Evolutionary conservation across 192 early-diverging fungal species (phyloP), one percentile per base, ranked within the genome.

Genomic region (Backusella liffmaniae): DNA sequence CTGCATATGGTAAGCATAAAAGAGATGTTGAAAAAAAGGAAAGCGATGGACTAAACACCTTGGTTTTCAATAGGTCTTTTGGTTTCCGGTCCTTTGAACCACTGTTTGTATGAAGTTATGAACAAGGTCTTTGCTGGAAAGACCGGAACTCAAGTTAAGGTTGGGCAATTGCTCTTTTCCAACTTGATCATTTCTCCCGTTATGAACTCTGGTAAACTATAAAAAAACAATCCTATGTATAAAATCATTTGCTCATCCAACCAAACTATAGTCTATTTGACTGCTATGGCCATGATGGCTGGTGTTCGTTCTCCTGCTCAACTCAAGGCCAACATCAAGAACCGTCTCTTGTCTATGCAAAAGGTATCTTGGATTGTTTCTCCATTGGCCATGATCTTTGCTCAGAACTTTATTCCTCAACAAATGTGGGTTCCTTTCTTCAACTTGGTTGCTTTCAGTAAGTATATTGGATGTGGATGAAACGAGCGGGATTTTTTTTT

Each of bases 341-440:
- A 79, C 10, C 87, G 93, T 21, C 80, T 95, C 37, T 80, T 93
- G 32, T 82, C 85, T 32, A 88, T 97, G 86, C 90, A 93, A 89
- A 94, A 92, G 86, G 90, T 94, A 9, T 92, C 92, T 23, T 95
- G 92, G 92, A 80, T 93, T 18, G 85, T 96, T 36, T 96, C 91
- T 75, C 96, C 96, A 18, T 51, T 90, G 12, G 85, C 93, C 3
- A 92, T 95, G 88, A 85, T 87, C 29, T 84, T 94, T 80, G 94
- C 96, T 7, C 90, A 92, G 86, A 90, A 88, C 79, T 91, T 91
- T 73, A 80, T 97, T 62, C 88, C 86, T n/a, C 94, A 90, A 12
- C 83, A 88, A 46, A 82, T 91, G 56, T 97, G 95, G 95, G 88
- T 94, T 32, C 96, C 96, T 29, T 97, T 96, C 88, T 97, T 96